Evolutionary conservation across 73 alveolate species (phyloP), one percentile per base, ranked within the genome.

Genomic region (Paramecium sexaurelia): DNA sequence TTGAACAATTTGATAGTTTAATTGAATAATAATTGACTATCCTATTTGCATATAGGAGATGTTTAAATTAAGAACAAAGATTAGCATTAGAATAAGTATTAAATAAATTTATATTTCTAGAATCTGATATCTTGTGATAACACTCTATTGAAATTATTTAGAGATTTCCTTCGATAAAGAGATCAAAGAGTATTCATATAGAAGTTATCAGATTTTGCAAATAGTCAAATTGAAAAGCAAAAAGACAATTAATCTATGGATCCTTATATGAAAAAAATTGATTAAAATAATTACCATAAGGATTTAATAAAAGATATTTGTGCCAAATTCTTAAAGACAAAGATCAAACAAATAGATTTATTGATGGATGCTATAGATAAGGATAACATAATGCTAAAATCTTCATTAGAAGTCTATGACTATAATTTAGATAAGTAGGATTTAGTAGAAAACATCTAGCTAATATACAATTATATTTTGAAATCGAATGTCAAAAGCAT

Each of bases 351-450:
- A 22, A 37, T 78, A 3, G 90, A 78, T 43, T 5, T 78, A 4
- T 20, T 78, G n/a, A 78, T 78, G 73, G 90, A 78, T 39, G 90
- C 90, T 6, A 40, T 43, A 9, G 90, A 78, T 9, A 78, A 43
- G 45, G 90, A 78, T 41, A 37, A 78, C 22, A 78, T 43, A 20
- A 78, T 78, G 73, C 2, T 78, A 20, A 78, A 43, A 20, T 78
- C 90, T 43, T 22, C 73, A 78, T 41, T 78, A 3, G 90, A 78
- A 43, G 71, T 78, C 15, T 78, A 29, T 40, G 73, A 78, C 6
- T 41, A 5, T 20, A 78, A 56, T 39, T 39, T 37, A 78, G 90
- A 78, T 78, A 37, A 40, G 7, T 17, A 43, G 40, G 90, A 78
- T 39, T 78, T 78, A 11, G 55, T 37, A 29, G 90, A 78, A 43